Conservation (phyloP, 2,329 filamentous ascomycete genomes). For the Didymella glomerata region DNA sequence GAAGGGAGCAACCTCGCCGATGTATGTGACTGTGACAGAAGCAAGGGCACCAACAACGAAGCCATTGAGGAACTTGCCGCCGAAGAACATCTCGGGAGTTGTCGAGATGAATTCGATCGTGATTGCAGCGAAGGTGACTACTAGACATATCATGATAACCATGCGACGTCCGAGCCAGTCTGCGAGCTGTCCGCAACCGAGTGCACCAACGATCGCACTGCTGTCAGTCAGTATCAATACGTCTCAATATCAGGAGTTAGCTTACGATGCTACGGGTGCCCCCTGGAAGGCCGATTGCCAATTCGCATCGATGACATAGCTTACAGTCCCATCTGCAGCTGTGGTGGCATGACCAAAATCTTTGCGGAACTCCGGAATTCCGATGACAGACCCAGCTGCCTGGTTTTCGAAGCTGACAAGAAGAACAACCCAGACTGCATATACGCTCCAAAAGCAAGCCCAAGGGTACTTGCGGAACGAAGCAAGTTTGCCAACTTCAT, state of each 20-base stretch:
- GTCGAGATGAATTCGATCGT: background rate
- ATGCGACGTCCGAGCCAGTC: background rate
- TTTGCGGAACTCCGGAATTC: background rate
- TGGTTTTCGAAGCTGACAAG: background rate
- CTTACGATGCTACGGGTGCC: background rate
- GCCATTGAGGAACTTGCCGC: background rate
- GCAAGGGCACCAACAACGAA: background rate
- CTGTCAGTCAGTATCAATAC: background rate
- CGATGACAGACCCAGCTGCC: background rate
- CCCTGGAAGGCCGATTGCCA: constrained; percentile 56
- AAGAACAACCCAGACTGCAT: background rate
- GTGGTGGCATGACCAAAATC: background rate
- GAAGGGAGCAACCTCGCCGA: background rate
- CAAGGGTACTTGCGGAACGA: background rate
- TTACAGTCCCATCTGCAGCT: background rate
- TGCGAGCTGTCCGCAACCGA: background rate
- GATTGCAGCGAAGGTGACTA: background rate
- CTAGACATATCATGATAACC: background rate
- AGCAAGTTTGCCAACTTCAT: background rate
- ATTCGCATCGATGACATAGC: constrained; percentile 15
- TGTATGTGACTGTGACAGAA: background rate
- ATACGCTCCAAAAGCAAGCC: background rate
- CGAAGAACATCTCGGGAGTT: background rate
- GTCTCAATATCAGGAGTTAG: too few species aligned
- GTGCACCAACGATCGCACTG: background rate